phyloP scores from a whole-genome alignment of 164 flowering plant genomes.

The Platanus orientalis region DNA sequence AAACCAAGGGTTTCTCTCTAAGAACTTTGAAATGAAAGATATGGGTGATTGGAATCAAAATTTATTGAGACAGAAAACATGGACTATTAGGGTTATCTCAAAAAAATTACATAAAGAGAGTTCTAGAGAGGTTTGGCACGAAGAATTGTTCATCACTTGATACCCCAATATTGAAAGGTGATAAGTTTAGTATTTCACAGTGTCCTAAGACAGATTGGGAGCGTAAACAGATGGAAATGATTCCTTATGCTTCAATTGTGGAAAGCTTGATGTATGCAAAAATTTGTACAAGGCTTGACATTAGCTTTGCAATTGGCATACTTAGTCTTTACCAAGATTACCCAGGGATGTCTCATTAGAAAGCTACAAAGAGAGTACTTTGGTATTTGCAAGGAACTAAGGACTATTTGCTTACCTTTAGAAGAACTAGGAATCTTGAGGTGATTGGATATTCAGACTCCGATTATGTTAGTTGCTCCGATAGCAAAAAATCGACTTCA shows the following conservation, averaged over 20 bases:
- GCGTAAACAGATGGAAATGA: no score
- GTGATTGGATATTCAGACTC: not conserved
- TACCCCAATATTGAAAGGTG: not conserved
- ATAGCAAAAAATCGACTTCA: not conserved
- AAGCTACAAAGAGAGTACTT: slow-evolving; percentile 3
- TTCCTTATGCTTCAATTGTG: slow-evolving; percentile 3
- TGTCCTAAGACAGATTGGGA: not conserved
- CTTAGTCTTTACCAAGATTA: slow-evolving; percentile 5
- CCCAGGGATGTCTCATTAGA: slow-evolving; percentile 1
- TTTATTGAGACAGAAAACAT: no score
- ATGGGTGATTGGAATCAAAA: not conserved
- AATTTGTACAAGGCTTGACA: no score
- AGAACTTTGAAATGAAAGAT: no score
- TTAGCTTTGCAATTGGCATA: slow-evolving; percentile 1
- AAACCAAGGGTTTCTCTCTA: not conserved
- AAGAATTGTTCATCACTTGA: not conserved
- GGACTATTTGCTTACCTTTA: slow-evolving; percentile 9
- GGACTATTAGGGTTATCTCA: not conserved
- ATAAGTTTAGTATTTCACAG: not conserved
- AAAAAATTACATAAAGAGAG: not conserved
- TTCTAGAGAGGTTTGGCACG: not conserved
- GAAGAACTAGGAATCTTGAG: not conserved
- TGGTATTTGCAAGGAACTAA: slow-evolving; percentile 8
- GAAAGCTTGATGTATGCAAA: no score
- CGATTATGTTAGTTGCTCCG: slow-evolving; percentile 6